phyloP scores from a whole-genome alignment of 129 eudicot species.

The Flaveria brownii region DNA sequence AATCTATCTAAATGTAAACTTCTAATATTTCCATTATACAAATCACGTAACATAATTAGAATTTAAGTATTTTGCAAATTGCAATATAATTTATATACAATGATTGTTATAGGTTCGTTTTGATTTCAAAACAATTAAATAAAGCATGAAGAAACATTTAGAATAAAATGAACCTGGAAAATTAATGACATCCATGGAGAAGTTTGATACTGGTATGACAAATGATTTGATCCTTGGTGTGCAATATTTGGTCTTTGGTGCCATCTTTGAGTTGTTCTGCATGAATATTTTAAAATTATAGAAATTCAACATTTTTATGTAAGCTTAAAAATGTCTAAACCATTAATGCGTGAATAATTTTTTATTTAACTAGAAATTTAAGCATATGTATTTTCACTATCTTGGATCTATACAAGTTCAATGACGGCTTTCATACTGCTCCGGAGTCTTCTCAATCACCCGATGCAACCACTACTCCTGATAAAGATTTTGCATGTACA shows the following conservation, averaged over 20 bases:
- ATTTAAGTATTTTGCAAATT: not conserved
- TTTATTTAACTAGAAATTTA: not conserved
- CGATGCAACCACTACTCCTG: no score
- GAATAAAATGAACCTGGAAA: conserved; percentile 60
- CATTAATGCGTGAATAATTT: not conserved
- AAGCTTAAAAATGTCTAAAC: not conserved
- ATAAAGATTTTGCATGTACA: no score
- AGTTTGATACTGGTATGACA: conserved; percentile 76
- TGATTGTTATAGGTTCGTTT: not conserved
- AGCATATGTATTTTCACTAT: not conserved
- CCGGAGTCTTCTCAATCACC: no score
- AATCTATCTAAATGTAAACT: not conserved
- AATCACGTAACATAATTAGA: not conserved
- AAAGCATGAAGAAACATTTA: not conserved
- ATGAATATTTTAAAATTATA: no score
- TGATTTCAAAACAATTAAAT: not conserved
- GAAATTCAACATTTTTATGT: no score
- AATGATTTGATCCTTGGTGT: conserved; percentile 95
- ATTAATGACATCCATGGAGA: conserved; percentile 66
- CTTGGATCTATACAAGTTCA: no score
- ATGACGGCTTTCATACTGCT: no score
- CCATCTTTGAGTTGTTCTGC: conserved; percentile 90
- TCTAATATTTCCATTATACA: not conserved
- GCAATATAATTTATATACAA: not conserved
- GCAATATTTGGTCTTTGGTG: conserved; percentile 81